Evolutionary conservation across 1,284 basidiomycete genomes (phyloP).

Genomic region (Leucoagaricus sp.): DNA sequence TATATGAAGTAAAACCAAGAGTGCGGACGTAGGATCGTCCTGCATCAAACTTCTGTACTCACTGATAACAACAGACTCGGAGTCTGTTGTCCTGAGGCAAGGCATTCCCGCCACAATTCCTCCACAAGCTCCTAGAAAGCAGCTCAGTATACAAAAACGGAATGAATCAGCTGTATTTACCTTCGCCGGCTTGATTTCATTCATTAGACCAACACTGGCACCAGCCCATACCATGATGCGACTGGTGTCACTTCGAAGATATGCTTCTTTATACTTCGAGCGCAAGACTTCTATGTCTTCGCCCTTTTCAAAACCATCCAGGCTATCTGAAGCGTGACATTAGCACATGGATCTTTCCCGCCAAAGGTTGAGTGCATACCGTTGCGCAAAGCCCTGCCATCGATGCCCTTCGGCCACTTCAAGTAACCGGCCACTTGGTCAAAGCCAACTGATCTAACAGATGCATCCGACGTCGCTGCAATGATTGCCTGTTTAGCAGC

Average conservation of each 20-base stretch:
- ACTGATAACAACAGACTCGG: too few relatives aligned
- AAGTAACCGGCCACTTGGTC: conserved; percentile 59
- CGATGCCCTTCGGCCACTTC: conserved; percentile 65
- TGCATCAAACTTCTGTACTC: too few relatives aligned
- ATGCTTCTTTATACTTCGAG: conserved; percentile 44
- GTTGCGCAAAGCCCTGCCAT: conserved; percentile 63
- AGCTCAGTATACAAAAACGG: background rate
- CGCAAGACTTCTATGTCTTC: conserved; percentile 45
- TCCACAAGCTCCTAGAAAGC: background rate
- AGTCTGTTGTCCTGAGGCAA: background rate
- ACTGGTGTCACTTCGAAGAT: conserved; percentile 42
- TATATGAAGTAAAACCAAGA: too few relatives aligned
- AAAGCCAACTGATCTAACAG: conserved; percentile 67
- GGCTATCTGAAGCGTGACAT: conserved; percentile 37
- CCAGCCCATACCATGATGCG: conserved; percentile 74
- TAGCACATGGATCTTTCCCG: too few relatives aligned
- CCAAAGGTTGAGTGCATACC: conserved; percentile 32
- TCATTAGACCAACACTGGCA: conserved; percentile 61
- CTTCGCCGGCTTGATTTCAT: conserved; percentile 54
- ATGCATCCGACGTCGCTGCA: conserved; percentile 45
- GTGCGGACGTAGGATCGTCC: too few relatives aligned
- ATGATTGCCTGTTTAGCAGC: conserved; percentile 57
- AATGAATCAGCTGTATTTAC: conserved; percentile 35
- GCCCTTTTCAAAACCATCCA: conserved; percentile 57
- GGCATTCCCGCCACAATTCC: background rate